Evolutionary conservation across 2,329 filamentous ascomycete species (phyloP).

Genomic region (Bertia moriformis): DNA sequence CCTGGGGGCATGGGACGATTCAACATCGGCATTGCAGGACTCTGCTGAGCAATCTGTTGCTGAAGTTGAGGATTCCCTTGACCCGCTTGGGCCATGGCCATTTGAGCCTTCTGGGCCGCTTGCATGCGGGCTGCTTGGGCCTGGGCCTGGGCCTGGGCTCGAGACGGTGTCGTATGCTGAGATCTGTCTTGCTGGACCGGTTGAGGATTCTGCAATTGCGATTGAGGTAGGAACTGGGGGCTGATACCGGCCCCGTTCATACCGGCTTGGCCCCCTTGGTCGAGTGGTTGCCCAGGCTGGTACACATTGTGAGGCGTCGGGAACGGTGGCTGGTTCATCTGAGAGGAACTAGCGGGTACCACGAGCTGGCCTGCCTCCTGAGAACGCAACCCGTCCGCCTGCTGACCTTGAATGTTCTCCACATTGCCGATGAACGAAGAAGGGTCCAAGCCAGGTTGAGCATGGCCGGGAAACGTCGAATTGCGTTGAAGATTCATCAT

Average conservation of each 20-base stretch:
- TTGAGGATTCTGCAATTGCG: conserved; percentile 21
- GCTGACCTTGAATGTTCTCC: conserved; percentile 41
- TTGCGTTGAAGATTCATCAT: conserved; percentile 22
- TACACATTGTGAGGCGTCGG: conserved; percentile 23
- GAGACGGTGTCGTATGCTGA: conserved; percentile 19
- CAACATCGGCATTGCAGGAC: conserved; percentile 21
- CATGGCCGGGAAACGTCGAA: conserved; percentile 15
- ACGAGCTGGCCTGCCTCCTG: conserved; percentile 46
- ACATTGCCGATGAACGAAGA: conserved; percentile 26
- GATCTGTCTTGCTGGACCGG: conserved; percentile 21
- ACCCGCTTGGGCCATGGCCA: conserved; percentile 19
- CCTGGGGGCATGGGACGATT: conserved; percentile 22
- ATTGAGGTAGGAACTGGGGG: conserved; percentile 22
- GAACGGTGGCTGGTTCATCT: conserved; percentile 20
- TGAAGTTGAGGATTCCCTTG: conserved; percentile 14
- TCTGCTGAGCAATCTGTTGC: conserved; percentile 9
- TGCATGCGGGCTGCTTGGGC: conserved; percentile 21
- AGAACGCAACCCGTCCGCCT: conserved; percentile 43
- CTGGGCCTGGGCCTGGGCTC: conserved; percentile 17
- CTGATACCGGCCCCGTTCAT: conserved; percentile 19
- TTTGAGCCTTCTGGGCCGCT: conserved; percentile 26
- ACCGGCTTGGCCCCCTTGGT: conserved; percentile 17
- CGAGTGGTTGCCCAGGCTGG: conserved; percentile 19
- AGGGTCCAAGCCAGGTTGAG: conserved; percentile 14
- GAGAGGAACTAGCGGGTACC: conserved; percentile 39